phyloP scores from a whole-genome alignment of 352 stramenopile genomes.

The Elongisporangium prolatum region DNA sequence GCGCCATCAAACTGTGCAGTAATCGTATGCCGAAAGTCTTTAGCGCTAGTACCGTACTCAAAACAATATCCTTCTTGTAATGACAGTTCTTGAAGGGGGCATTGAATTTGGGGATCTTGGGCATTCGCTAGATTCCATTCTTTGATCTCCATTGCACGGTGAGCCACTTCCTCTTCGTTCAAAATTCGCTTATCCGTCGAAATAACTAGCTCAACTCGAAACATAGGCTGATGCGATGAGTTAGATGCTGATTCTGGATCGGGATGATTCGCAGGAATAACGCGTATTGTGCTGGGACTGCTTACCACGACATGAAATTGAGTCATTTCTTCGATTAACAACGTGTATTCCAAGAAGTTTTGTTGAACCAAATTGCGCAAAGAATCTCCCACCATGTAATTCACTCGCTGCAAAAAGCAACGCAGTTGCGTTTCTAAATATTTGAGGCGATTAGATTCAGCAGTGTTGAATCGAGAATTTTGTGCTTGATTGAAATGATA shows the following conservation, averaged over 20 bases:
- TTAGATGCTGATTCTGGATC: neutral
- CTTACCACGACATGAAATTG: conserved; percentile 49
- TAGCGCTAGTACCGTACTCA: conserved; percentile 63
- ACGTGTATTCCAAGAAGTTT: conserved; percentile 68
- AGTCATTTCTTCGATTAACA: conserved; percentile 67
- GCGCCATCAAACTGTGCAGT: conserved; percentile 77
- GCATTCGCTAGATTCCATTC: conserved; percentile 58
- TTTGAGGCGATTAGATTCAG: conserved; percentile 56
- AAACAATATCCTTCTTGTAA: conserved; percentile 58
- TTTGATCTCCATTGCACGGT: conserved; percentile 47
- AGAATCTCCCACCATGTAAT: conserved; percentile 80
- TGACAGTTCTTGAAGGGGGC: conserved; percentile 43
- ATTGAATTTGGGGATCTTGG: conserved; percentile 43
- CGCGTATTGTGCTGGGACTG: conserved; percentile 39
- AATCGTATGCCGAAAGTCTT: conserved; percentile 67
- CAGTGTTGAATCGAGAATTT: conserved; percentile 54
- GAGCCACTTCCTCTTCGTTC: conserved; percentile 51
- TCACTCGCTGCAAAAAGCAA: conserved; percentile 66
- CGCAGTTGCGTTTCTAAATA: conserved; percentile 60
- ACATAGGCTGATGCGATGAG: conserved; percentile 51
- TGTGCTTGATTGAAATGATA: conserved; percentile 48
- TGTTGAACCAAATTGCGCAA: conserved; percentile 52
- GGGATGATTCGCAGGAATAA: conserved; percentile 1
- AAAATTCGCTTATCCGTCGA: conserved; percentile 43
- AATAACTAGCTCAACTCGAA: conserved; percentile 70